These are phyloP conservation scores for Dictyostelium gargantuum DNA, from an alignment of 208 protist genomes.

Conservation along the genomic window DNA sequence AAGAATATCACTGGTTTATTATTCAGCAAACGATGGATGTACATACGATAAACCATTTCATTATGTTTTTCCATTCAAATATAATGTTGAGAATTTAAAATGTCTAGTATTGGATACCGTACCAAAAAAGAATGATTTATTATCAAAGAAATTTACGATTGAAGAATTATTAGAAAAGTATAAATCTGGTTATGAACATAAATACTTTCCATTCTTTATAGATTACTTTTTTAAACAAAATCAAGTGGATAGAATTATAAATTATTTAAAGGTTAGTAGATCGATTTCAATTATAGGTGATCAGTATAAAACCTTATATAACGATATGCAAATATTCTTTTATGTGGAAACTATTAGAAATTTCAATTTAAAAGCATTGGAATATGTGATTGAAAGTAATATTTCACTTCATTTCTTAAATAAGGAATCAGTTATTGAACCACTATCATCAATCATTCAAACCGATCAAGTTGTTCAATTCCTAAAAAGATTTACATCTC, in stretches of 20 bases:
- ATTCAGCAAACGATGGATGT: neutral
- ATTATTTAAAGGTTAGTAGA: neutral
- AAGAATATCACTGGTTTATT: neutral
- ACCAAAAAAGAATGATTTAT: neutral
- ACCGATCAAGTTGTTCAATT: neutral
- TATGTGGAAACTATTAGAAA: neutral
- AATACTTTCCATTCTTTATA: neutral
- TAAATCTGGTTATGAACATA: neutral
- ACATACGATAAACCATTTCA: neutral
- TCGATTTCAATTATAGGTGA: neutral
- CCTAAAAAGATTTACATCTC: neutral
- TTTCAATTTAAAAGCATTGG: neutral
- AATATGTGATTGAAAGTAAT: neutral
- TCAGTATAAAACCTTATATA: neutral
- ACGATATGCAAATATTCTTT: neutral
- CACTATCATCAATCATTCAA: neutral
- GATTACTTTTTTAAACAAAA: neutral
- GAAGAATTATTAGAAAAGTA: neutral
- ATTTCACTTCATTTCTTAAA: neutral
- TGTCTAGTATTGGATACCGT: neutral
- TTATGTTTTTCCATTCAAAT: neutral
- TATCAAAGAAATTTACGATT: neutral
- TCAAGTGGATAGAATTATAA: neutral
- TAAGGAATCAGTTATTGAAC: neutral
- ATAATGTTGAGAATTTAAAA: neutral